These are phyloP conservation scores for Penicillium italicum DNA, from an alignment of 2,329 filamentous ascomycete genomes.

Conservation along the genomic window DNA sequence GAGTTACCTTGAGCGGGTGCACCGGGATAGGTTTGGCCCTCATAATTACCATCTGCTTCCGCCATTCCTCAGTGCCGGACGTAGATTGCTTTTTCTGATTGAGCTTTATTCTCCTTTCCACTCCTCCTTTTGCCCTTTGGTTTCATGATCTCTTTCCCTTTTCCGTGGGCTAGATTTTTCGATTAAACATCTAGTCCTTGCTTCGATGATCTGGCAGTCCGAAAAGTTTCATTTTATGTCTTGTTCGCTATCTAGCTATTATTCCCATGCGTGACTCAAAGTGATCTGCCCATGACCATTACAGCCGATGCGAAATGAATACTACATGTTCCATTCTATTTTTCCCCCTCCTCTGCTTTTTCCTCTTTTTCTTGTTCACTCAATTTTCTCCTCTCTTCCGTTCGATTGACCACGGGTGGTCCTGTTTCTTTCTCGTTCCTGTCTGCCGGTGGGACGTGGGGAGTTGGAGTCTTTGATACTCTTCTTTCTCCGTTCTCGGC, in stretches of 20 bases:
- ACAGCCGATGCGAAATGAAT: slow-evolving; percentile 35
- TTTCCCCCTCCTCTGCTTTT: not conserved
- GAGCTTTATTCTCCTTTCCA: slow-evolving; percentile 11
- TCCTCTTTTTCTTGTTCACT: not conserved
- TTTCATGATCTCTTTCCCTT: slow-evolving; percentile 29
- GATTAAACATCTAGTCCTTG: slow-evolving; percentile 34
- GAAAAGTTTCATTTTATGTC: slow-evolving; percentile 35
- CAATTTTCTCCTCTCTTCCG: slow-evolving; percentile 2
- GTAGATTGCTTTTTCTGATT: slow-evolving; percentile 11
- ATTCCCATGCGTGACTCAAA: slow-evolving; percentile 34
- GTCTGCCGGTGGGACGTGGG: slow-evolving; percentile 7
- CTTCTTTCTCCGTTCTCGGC: slow-evolving; percentile 1
- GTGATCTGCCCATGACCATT: slow-evolving; percentile 35
- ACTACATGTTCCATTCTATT: slow-evolving; percentile 16
- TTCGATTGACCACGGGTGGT: slow-evolving; percentile 13
- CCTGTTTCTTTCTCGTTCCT: slow-evolving; percentile 15
- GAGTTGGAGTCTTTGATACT: slow-evolving; percentile 1
- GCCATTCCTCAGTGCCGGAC: not conserved
- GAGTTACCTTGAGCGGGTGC: not conserved
- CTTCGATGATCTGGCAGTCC: slow-evolving; percentile 35
- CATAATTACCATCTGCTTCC: slow-evolving; percentile 6
- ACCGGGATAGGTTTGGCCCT: not conserved
- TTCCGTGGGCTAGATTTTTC: slow-evolving; percentile 28
- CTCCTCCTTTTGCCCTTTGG: slow-evolving; percentile 21
- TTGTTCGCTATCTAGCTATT: slow-evolving; percentile 31